Evolutionary conservation across 495 filamentous ascomycete species (phyloP).

Genomic region (Penicillium subrubescens): DNA sequence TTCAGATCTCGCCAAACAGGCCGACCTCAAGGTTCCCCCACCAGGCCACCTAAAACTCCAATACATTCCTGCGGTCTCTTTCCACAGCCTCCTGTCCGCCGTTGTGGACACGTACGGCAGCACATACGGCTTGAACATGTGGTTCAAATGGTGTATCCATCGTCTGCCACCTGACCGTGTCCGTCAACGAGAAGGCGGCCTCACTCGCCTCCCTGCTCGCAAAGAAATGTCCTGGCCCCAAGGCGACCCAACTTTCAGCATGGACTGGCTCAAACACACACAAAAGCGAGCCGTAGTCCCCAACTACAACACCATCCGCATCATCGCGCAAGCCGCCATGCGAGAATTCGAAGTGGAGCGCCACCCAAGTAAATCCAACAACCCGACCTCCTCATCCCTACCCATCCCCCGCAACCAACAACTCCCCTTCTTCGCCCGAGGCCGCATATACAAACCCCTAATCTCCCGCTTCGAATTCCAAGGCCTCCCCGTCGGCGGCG

Average conservation of each 20-base stretch:
- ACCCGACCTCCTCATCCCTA: background rate
- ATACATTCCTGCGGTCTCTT: slow-evolving; percentile 40
- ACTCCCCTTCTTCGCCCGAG: slow-evolving; percentile 5
- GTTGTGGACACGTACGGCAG: slow-evolving; percentile 51
- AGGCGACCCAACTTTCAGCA: slow-evolving; percentile 36
- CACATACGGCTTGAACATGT: slow-evolving; percentile 40
- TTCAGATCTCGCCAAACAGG: slow-evolving; percentile 20
- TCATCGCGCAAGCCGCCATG: slow-evolving; percentile 41
- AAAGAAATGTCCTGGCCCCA: slow-evolving; percentile 21
- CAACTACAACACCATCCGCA: slow-evolving; percentile 45
- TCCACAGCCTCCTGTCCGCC: slow-evolving; percentile 51
- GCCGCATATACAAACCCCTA: slow-evolving; percentile 4
- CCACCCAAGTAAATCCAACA: background rate
- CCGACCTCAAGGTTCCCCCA: slow-evolving; percentile 9
- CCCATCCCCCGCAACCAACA: slow-evolving; percentile 7
- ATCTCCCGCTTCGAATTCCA: background rate
- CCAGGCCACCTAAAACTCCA: slow-evolving; percentile 21
- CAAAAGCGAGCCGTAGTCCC: slow-evolving; percentile 36
- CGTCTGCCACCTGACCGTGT: slow-evolving; percentile 18
- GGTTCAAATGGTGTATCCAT: slow-evolving; percentile 45
- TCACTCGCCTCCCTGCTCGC: slow-evolving; percentile 28
- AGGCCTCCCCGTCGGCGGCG: slow-evolving; percentile 3
- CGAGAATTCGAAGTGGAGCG: slow-evolving; percentile 28
- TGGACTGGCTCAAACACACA: slow-evolving; percentile 27
- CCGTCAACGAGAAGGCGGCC: slow-evolving; percentile 35